Evolutionary conservation across 805 yeast genomes (phyloP), one percentile per base, ranked within the genome.

Genomic region (Cyberlindnera nakhonratchasimensis): DNA sequence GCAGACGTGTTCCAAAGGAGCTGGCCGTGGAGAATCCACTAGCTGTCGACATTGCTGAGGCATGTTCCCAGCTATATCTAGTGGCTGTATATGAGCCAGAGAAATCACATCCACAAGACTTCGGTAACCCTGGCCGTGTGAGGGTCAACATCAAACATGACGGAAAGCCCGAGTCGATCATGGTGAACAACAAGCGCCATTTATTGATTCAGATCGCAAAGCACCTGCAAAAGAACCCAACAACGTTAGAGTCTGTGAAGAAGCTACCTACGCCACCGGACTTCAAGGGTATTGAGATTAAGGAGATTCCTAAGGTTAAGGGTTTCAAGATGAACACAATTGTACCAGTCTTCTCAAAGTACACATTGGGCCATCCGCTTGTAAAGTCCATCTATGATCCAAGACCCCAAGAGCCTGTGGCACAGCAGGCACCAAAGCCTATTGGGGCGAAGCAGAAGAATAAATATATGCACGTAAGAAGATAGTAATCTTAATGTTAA

Each of bases 111-210:
- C 98, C 98, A 11, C 96, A 90, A 63, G 98, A 91, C 65, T 93
- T 83, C 75, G 95, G 98, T 51, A 91, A 91, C 59, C 95, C 97
- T 5, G 99, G 99, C n/a, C 75, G 98, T 56, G 90, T 93, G 26
- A 77, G 96, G 52, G 83, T 89, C 18, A 68, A 79, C 34, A 51
- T 87, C 30, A 82, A 79, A 55, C 73, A 74, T 36, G 64, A 72
- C 10, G 80, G 78, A 2, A 53, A 62, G 21, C 59, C 71, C 10
- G 68, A 65, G 12, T 58, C 61, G 14, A 53, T 58, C 21, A 39
- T 55, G 34, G 61, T 68, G 29, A 63, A 62, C 40, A 77, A 74
- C 48, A 89, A 90, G 60, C 77, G 95, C 53, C 79, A 77, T 36
- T 63, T 91, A 35, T 67, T 85, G 61, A 69, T 70, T 23, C 70